Conservation (phyloP, 2,329 filamentous ascomycete genomes). For the Ceratocystiopsis sp. region DNA sequence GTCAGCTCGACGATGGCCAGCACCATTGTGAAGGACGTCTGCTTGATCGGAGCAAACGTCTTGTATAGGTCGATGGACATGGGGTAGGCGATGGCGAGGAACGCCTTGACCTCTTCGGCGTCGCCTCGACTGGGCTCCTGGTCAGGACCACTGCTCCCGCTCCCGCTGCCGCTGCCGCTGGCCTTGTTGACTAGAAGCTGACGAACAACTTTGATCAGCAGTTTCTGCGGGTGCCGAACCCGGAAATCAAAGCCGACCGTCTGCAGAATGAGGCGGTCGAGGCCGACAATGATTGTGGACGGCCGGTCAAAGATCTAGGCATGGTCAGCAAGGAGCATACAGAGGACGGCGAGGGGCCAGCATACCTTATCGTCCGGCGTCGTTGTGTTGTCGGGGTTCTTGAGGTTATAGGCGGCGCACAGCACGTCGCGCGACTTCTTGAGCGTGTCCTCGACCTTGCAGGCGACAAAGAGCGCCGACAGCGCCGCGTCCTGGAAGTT, state of each 20-base stretch:
- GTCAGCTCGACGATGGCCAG: constrained; percentile 71
- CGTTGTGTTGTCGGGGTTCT: constrained; percentile 47
- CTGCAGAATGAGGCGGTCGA: constrained; percentile 87
- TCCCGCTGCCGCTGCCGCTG: too few relatives aligned
- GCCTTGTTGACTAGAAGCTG: constrained; percentile 23
- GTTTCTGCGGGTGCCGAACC: constrained; percentile 70
- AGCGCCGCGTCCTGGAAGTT: constrained; percentile 74
- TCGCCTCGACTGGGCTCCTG: too few relatives aligned
- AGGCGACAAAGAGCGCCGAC: constrained; percentile 77
- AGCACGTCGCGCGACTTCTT: constrained; percentile 93
- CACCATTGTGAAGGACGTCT: constrained; percentile 70
- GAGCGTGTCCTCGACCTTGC: constrained; percentile 94
- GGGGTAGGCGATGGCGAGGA: constrained; percentile 56
- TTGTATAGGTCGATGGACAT: constrained; percentile 83
- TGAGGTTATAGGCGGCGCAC: constrained; percentile 77
- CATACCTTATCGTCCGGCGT: constrained; percentile 66
- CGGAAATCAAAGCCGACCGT: constrained; percentile 88
- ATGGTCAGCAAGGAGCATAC: background rate
- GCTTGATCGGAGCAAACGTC: constrained; percentile 83
- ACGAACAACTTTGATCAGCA: constrained; percentile 63
- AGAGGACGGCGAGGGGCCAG: too few relatives aligned
- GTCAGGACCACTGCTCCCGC: too few relatives aligned
- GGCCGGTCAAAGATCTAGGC: constrained; percentile 59
- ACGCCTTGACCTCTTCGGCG: constrained; percentile 29
- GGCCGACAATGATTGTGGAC: constrained; percentile 66